phyloP scores from a whole-genome alignment of 192 early-diverging fungal genomes.

The Helicostylum pulchrum region DNA sequence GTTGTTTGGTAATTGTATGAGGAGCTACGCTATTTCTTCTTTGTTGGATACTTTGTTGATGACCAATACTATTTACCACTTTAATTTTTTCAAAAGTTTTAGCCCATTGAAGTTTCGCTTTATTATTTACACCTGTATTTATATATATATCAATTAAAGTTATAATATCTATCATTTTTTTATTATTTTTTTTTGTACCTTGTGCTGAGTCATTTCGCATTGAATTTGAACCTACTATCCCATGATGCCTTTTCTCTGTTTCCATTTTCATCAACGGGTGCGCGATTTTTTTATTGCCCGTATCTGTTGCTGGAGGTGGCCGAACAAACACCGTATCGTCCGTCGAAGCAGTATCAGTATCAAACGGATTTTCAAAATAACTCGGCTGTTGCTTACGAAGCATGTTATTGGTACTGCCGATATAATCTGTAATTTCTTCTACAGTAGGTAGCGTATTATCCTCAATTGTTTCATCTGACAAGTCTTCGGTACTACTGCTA shows the following conservation, averaged over 20 bases:
- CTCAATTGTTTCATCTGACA: not conserved
- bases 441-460: constrained; percentile 30
- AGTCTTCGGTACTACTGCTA: not conserved
- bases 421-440: constrained; percentile 28
- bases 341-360: constrained; percentile 14
- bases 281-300: not conserved
- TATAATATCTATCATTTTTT: not conserved
- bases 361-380: constrained; percentile 36
- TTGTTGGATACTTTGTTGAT: constrained; percentile 28
- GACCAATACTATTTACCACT: constrained; percentile 22
- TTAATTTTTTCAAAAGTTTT: constrained; percentile 22
- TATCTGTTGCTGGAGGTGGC: not conserved
- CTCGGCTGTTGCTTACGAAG: constrained; percentile 19
- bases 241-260: not conserved
- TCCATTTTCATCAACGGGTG: not conserved
- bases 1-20: constrained; percentile 26
- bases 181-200: not conserved
- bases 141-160: not conserved
- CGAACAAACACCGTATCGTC: not conserved
- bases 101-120: constrained; percentile 21
- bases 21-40: constrained; percentile 43
- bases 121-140: not conserved
- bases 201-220: not conserved
- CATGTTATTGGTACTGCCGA: not conserved
- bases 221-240: not conserved